Evolutionary conservation across 495 filamentous ascomycete species (phyloP).

Genomic region (Tuber aestivum): DNA sequence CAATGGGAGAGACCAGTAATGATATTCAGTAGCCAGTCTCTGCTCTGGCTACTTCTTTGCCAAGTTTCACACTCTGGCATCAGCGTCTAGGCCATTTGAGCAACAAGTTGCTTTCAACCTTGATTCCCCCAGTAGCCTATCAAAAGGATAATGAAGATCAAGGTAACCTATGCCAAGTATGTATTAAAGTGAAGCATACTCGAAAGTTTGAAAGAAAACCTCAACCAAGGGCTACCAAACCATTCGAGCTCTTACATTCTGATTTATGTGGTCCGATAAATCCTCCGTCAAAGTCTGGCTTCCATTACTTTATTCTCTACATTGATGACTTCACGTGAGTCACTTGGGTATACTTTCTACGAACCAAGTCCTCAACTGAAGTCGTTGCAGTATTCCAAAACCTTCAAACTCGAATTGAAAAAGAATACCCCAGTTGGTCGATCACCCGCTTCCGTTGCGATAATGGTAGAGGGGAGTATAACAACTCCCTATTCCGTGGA

Average conservation of each 20-base stretch:
- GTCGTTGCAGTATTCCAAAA: background rate
- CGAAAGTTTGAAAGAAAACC: background rate
- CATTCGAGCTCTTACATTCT: background rate
- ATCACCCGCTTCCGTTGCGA: slow-evolving; percentile 1
- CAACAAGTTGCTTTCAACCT: background rate
- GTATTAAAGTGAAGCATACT: background rate
- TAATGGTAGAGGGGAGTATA: too few relatives aligned
- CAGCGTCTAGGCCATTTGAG: background rate
- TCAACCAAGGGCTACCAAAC: background rate
- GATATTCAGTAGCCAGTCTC: too few relatives aligned
- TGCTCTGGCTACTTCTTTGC: background rate
- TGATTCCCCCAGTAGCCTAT: background rate
- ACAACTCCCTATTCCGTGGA: background rate
- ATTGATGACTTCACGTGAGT: too few relatives aligned
- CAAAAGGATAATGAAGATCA: background rate
- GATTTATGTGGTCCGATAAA: too few relatives aligned
- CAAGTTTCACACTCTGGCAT: background rate
- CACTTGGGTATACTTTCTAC: too few relatives aligned
- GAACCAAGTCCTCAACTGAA: too few relatives aligned
- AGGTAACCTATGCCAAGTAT: background rate
- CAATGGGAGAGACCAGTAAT: background rate
- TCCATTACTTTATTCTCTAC: too few relatives aligned
- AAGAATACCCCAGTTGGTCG: background rate
- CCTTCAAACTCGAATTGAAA: background rate
- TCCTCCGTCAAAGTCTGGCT: too few relatives aligned